phyloP scores from a whole-genome alignment of 768 basidiomycete species.

The Sutorius australiensis region DNA sequence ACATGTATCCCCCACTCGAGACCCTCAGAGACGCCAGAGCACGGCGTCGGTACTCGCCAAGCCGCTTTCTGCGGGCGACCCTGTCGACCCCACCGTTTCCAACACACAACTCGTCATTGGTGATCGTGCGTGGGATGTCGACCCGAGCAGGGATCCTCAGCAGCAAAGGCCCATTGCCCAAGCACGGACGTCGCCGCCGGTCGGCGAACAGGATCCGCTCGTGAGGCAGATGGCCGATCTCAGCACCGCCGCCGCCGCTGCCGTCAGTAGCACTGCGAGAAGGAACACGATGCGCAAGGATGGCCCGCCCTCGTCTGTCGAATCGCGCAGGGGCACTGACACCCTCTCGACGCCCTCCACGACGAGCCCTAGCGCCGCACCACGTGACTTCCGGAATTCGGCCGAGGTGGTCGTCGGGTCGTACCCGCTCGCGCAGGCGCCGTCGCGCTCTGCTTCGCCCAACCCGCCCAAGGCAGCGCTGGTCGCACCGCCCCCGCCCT shows the following conservation, averaged over 20 bases:
- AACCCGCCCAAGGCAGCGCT: constrained; percentile 69
- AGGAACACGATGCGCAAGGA: constrained; percentile 27
- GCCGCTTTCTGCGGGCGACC: constrained; percentile 42
- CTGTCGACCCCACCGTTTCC: constrained; percentile 60
- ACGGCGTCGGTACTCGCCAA: constrained; percentile 19
- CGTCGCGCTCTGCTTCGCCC: constrained; percentile 73
- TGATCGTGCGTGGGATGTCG: constrained; percentile 60
- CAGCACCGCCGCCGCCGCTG: constrained; percentile 24
- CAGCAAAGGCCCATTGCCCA: constrained; percentile 22
- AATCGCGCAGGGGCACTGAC: constrained; percentile 27
- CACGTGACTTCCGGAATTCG: constrained; percentile 67
- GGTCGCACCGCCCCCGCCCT: constrained; percentile 58
- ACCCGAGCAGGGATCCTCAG: constrained; percentile 65
- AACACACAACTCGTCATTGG: constrained; percentile 64
- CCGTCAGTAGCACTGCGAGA: constrained; percentile 12
- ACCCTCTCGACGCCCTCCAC: constrained; percentile 25
- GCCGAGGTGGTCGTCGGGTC: constrained; percentile 78
- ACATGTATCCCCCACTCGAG: constrained; percentile 23
- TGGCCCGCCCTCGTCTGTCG: constrained; percentile 17
- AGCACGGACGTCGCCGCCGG: constrained; percentile 28
- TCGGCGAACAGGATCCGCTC: constrained; percentile 55
- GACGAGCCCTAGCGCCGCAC: constrained; percentile 7
- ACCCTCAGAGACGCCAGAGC: constrained; percentile 27
- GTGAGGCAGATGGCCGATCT: constrained; percentile 64
- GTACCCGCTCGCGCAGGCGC: constrained; percentile 49